phyloP scores from a whole-genome alignment of 495 filamentous ascomycete genomes.

The Penicillium paradoxum region DNA sequence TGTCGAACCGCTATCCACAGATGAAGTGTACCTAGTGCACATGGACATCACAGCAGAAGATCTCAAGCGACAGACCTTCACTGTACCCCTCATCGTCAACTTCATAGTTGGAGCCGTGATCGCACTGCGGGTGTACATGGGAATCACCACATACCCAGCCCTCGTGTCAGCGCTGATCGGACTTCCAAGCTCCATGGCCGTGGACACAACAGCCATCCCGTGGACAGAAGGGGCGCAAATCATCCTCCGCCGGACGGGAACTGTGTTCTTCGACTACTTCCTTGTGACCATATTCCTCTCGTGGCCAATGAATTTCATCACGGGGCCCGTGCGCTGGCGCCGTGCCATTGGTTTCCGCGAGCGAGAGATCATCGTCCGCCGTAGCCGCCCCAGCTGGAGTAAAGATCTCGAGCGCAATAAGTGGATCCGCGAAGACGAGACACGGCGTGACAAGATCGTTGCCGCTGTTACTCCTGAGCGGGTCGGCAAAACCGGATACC shows the following conservation, averaged over 20 bases:
- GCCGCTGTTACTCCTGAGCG: constrained; percentile 60
- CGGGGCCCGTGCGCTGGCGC: constrained; percentile 63
- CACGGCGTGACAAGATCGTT: constrained; percentile 46
- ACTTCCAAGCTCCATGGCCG: constrained; percentile 50
- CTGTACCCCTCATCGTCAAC: constrained; percentile 68
- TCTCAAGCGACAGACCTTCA: constrained; percentile 73
- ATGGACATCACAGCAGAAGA: constrained; percentile 58
- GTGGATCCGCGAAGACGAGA: constrained; percentile 45
- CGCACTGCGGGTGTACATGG: constrained; percentile 54
- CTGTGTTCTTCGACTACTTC: constrained; percentile 66
- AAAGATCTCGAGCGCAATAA: constrained; percentile 34
- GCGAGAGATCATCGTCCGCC: constrained; percentile 69
- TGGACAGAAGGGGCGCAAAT: constrained; percentile 46
- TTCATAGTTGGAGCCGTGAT: constrained; percentile 53
- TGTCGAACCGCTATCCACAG: constrained; percentile 52
- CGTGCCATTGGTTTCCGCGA: constrained; percentile 62
- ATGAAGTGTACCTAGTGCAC: constrained; percentile 73
- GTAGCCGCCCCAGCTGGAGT: constrained; percentile 47
- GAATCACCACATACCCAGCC: constrained; percentile 60
- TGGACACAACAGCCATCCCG: constrained; percentile 48
- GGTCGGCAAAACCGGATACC: constrained; percentile 69
- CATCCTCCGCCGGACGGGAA: constrained; percentile 49
- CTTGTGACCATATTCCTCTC: constrained; percentile 62
- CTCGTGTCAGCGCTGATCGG: constrained; percentile 59
- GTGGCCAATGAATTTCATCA: constrained; percentile 73